These are phyloP conservation scores for Sporisorium scitamineum DNA, from an alignment of 1,284 basidiomycete genomes.

Conservation along the genomic window DNA sequence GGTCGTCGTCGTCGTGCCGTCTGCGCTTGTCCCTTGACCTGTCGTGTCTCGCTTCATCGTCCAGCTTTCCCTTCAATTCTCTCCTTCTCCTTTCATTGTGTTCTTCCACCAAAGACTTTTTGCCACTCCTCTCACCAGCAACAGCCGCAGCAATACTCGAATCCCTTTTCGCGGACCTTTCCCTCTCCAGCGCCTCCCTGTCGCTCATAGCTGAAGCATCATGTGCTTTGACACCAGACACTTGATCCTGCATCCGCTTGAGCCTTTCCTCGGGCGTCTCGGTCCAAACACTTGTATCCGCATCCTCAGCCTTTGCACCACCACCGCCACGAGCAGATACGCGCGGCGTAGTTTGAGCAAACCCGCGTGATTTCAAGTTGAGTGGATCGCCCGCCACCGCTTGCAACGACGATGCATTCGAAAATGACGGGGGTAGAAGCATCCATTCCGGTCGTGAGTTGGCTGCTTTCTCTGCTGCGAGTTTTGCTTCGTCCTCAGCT, in stretches of 20 bases:
- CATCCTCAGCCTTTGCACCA: slow-evolving; percentile 16
- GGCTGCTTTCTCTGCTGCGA: slow-evolving; percentile 33
- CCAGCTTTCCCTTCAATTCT: slow-evolving; percentile 23
- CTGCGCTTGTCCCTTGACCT: slow-evolving; percentile 25
- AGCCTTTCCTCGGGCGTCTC: slow-evolving; percentile 56
- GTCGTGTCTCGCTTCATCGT: slow-evolving; percentile 19
- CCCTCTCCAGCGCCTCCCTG: slow-evolving; percentile 24
- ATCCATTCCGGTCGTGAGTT: slow-evolving; percentile 55
- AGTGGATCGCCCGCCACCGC: slow-evolving; percentile 44
- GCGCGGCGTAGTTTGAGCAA: slow-evolving; percentile 51
- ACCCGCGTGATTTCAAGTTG: slow-evolving; percentile 56
- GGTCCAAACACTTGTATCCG: slow-evolving; percentile 56
- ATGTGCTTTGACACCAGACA: slow-evolving; percentile 24
- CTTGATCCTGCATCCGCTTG: slow-evolving; percentile 48
- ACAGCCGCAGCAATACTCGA: slow-evolving; percentile 28
- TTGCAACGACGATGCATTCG: slow-evolving; percentile 36
- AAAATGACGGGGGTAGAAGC: slow-evolving; percentile 46
- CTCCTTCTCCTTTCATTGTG: slow-evolving; percentile 31
- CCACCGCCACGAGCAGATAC: slow-evolving; percentile 35
- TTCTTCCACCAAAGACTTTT: slow-evolving; percentile 32
- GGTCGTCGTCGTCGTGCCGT: slow-evolving; percentile 10
- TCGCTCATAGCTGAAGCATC: not conserved
- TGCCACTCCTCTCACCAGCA: slow-evolving; percentile 11
- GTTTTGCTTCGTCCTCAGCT: slow-evolving; percentile 27
- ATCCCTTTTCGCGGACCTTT: slow-evolving; percentile 25